Percentiles rank a stretch among this genome's conserved stretches.
Evolutionary conservation across 2,329 filamentous ascomycete species (phyloP).

Genomic region (Hypoxylon rubiginosum): DNA sequence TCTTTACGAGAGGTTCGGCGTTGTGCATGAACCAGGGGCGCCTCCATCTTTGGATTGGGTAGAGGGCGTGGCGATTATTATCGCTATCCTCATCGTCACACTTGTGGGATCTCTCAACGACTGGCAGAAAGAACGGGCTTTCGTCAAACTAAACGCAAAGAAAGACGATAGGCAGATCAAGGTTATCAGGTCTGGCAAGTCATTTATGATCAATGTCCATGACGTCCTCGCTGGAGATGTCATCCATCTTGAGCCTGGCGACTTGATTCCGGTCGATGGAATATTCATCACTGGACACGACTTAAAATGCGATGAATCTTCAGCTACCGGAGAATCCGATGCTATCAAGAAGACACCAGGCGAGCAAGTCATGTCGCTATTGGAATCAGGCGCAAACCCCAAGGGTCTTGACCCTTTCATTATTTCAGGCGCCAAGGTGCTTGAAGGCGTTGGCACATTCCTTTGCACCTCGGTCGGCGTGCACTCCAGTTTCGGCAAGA

Average conservation of each 20-base stretch:
- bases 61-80: conserved; percentile 72
- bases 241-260: conserved; percentile 75
- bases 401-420: conserved; percentile 73
- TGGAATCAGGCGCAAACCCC: conserved; percentile 65
- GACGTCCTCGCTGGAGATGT: conserved; percentile 77
- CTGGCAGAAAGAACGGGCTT: conserved; percentile 73
- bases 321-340: conserved; percentile 78
- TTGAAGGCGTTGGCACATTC: conserved; percentile 67
- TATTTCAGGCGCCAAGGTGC: conserved; percentile 68
- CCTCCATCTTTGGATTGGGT: conserved; percentile 69
- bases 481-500: conserved; percentile 67
- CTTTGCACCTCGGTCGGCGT: conserved; percentile 68
- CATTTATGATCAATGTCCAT: conserved; percentile 70
- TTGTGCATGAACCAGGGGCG: conserved; percentile 56
- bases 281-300: conserved; percentile 74
- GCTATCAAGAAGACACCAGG: conserved; percentile 74
- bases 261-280: conserved; percentile 76
- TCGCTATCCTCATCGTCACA: conserved; percentile 73
- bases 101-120: conserved; percentile 72
- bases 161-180: conserved; percentile 74
- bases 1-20: conserved; percentile 74
- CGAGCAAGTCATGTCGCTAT: conserved; percentile 68
- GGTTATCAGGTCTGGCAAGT: conserved; percentile 74
- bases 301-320: conserved; percentile 78
- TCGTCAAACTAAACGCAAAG: conserved; percentile 68